Conservation (phyloP, 2,329 filamentous ascomycete genomes). For the Aspergillus sergii region DNA sequence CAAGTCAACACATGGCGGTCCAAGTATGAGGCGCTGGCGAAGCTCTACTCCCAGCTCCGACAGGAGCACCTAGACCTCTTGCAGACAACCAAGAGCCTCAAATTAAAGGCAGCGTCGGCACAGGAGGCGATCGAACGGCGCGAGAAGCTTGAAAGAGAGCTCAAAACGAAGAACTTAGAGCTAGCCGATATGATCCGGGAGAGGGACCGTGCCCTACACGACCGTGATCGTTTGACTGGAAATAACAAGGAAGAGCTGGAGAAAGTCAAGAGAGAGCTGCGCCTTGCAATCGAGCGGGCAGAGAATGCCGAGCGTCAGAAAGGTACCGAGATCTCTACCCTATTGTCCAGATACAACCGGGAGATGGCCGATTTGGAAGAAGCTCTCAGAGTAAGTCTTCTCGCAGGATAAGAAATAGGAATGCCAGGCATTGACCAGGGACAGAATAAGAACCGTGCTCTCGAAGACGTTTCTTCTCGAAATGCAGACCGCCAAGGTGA, state of each 20-base stretch:
- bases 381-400: constrained; percentile 61
- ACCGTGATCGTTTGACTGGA: constrained; percentile 84
- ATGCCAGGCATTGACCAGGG: constrained; percentile 13
- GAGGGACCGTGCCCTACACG: constrained; percentile 87
- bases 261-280: constrained; percentile 89
- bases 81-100: constrained; percentile 93
- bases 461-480: constrained; percentile 81
- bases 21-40: constrained; percentile 95
- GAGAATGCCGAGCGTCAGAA: constrained; percentile 92
- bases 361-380: constrained; percentile 98
- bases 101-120: constrained; percentile 93
- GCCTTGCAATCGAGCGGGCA: constrained; percentile 85
- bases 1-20: constrained; percentile 97
- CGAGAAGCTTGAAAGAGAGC: constrained; percentile 93
- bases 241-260: constrained; percentile 91
- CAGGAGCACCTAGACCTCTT: constrained; percentile 93
- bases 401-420: no score
- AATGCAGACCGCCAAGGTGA: constrained; percentile 80
- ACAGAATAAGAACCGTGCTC: constrained; percentile 80
- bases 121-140: constrained; percentile 94
- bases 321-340: constrained; percentile 89
- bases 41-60: constrained; percentile 93
- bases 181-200: constrained; percentile 98
- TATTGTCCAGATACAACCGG: constrained; percentile 94
- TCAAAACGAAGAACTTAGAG: constrained; percentile 99